Evolutionary conservation across 805 yeast species (phyloP), one percentile per base, ranked within the genome.

Genomic region (Candida tallmaniae): DNA sequence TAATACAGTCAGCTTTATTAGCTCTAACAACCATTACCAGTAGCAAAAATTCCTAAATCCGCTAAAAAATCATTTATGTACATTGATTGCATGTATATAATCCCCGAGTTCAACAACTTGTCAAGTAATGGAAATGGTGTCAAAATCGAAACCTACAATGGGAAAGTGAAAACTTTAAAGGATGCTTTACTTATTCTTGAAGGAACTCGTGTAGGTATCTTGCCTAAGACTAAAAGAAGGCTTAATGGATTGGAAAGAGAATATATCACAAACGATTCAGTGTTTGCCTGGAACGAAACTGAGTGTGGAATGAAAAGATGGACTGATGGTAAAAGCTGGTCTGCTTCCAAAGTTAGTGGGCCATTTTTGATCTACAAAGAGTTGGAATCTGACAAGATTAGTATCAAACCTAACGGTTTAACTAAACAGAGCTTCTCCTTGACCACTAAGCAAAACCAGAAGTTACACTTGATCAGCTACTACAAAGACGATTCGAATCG

Each of bases 321-420:
- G 89, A 82, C 89, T 1, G 90, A 82, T 48, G 86, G 89, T 13
- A 72, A 73, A 42, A 67, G 72, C 22, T 82, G 90, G 89, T 68
- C 77, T 39, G 84, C 88, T 2, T 76, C 83, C 0, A 66, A 87
- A 39, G 87, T 83, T 1, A 68, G 70, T 4, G 83, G 84, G 4
- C 66, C 73, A 2, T 80, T 80, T 47, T 57, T 80, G 20, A 39
- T 46, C n/a, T 48, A 51, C 26, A 69, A 74, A 34, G 87, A 82
- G 50, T 70, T 79, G 65, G 79, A 76, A 27, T 39, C 52, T 43
- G 38, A 48, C 23, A 35, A 45, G 40, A 30, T 37, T 5, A 20
- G 36, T 13, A 27, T 48, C 70, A 43, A 73, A 45, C 52, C 62
- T 2, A 60, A 73, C 44, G 86, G 88, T 0, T 55, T 82, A 4